Base-by-base conservation (phyloP, 108 stramenopile species). In the Cyclostephanos tholiformis region DNA sequence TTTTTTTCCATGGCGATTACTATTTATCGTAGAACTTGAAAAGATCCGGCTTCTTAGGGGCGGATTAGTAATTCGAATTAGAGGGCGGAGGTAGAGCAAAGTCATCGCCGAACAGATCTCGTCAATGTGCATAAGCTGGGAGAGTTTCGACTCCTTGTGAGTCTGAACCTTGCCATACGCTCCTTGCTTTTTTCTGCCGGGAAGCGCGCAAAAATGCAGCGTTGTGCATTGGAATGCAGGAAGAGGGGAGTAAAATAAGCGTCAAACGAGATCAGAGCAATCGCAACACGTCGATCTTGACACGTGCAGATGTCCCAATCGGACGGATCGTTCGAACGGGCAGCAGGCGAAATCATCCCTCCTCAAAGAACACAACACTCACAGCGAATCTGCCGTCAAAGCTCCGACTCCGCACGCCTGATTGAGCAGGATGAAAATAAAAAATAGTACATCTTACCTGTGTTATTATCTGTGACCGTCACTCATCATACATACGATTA, bases 91-190 rank as follows among this genome's bases (percentile, higher is more conserved):
- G 52, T 94, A 89, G 49, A 97, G 72, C 46, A 94, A 85, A 29
- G 71, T 69, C 48, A 97, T 29, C 7, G 93, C 97, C 3, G 96
- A 82, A 49, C 83, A 87, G n/a, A 98, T 91, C 85, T 99, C 98
- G 69, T 96, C 91, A 22, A 97, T 4, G 55, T 92, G 95, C 51
- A 80, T 38, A 20, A 99, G 73, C 84, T 99, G 98, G 13, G 65
- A 69, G 25, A 97, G 55, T 69, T 84, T 88, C 13, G 92, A 88
- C 69, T 95, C 92, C 77, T 94, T 93, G 85, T 94, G 92, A n/a
- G 85, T 96, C 72, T 90, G 89, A 56, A 99, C 78, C 71, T 97
- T 97, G 25, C 99, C 99, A 71, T 99, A 99, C 26, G 97, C 98
- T 23, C 99, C 99, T 86, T 99, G 99, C 75, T 98, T 98, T 76